A percentile compares a stretch with the other conserved stretches of the same genome.
phyloP scores from a whole-genome alignment of 2,329 filamentous ascomycete genomes.

The Cordyceps farinosa region DNA sequence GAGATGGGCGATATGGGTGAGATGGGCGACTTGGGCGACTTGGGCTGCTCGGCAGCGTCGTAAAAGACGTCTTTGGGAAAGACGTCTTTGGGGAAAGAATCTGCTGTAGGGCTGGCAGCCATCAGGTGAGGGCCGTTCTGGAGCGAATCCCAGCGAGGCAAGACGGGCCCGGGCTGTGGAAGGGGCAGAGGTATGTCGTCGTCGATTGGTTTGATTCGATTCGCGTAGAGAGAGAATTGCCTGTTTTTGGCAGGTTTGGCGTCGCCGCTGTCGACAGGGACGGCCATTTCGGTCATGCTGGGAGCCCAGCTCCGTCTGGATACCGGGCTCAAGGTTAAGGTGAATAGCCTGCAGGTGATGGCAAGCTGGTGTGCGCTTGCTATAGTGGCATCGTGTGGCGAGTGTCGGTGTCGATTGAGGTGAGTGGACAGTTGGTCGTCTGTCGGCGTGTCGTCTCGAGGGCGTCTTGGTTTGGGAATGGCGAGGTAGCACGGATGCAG shows the following conservation, averaged over 20 bases:
- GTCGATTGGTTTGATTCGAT: slow-evolving; percentile 15
- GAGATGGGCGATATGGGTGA: background rate
- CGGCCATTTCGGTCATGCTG: slow-evolving; percentile 16
- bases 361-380: slow-evolving; percentile 5
- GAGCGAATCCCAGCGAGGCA: slow-evolving; percentile 46
- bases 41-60: background rate
- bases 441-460: no score
- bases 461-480: no score
- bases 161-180: slow-evolving; percentile 31
- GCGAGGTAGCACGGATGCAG: background rate
- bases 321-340: slow-evolving; percentile 5
- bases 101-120: slow-evolving; percentile 1
- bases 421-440: background rate
- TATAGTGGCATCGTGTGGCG: slow-evolving; percentile 10
- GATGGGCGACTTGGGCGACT: background rate
- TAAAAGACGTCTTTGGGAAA: slow-evolving; percentile 15
- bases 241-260: slow-evolving; percentile 11
- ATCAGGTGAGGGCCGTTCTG: slow-evolving; percentile 16
- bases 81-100: slow-evolving; percentile 14
- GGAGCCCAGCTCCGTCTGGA: slow-evolving; percentile 18
- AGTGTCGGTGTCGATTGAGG: background rate
- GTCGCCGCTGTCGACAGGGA: background rate
- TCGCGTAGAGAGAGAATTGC: slow-evolving; percentile 17
- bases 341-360: background rate
- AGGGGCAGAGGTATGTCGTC: background rate